A percentile compares a stretch with the other conserved stretches of the same genome.
These are phyloP conservation scores for Microsporum canis DNA, from an alignment of 2,329 filamentous ascomycete species.

Conservation along the genomic window DNA sequence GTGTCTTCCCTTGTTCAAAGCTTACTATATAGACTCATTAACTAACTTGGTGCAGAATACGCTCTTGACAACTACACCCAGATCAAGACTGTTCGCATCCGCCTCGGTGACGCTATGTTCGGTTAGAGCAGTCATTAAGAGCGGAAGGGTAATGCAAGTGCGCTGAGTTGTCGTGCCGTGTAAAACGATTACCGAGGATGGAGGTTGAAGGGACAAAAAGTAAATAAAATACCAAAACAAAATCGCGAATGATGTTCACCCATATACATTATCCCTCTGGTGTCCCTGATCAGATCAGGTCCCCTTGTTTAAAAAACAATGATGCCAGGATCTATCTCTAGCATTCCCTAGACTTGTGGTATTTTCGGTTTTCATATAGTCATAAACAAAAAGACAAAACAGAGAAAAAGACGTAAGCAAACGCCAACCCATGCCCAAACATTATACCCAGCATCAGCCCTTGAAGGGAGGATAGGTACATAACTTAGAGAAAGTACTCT, in stretches of 20 bases:
- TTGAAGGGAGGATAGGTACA: not conserved
- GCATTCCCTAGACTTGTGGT: not conserved
- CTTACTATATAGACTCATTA: not conserved
- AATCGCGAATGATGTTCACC: not conserved
- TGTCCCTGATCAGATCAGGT: not conserved
- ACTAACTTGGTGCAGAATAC: conserved; percentile 23
- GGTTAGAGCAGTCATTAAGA: conserved; percentile 8
- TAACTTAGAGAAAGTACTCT: conserved; percentile 36
- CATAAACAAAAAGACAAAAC: not conserved
- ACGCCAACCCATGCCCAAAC: not conserved
- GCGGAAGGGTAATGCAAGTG: not conserved
- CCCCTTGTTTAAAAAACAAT: not conserved
- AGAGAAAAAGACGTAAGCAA: not conserved
- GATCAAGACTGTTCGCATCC: conserved; percentile 38
- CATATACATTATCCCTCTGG: not conserved
- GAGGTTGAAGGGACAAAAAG: not conserved
- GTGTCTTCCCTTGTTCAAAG: not conserved
- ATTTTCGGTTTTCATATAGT: not conserved
- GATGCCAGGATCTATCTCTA: not conserved
- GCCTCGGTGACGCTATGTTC: conserved; percentile 36
- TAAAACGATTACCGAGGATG: conserved; percentile 19
- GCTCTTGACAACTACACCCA: conserved; percentile 41
- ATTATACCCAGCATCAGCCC: not conserved
- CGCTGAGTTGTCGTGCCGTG: not conserved
- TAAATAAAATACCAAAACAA: not conserved